Evolutionary conservation across 306 rosid genomes (phyloP), one percentile per base, ranked within the genome.

Genomic region (Cyamopsis tetragonoloba): DNA sequence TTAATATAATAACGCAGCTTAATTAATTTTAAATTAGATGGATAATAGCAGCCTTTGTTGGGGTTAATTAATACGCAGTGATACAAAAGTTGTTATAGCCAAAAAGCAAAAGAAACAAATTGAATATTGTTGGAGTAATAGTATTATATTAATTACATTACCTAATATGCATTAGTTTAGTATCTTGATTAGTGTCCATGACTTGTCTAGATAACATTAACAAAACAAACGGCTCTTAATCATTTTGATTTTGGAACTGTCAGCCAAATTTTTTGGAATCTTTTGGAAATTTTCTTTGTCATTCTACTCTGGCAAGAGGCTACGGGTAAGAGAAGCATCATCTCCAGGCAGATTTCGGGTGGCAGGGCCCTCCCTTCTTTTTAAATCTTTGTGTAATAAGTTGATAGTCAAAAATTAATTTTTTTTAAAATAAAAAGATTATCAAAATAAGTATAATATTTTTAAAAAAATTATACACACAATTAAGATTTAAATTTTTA

Each of bases 201-300:
- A 73, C 79, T 47, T 77, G 82, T 81, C 30, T 12, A 39, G 85
- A 81, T 81, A 81, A 81, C 72, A 69, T 73, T 24, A 68, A 63
- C 14, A 68, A 81, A 50, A 24, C 8, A 49, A 68, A 59, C 12
- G 74, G 66, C 2, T 57, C 27, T 17, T 17, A 44, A 41, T 71
- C 13, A 47, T 23, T 14, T 53, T 7, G 4, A 76, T 6, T 55
- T 46, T 43, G 53, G 58, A 32, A 39, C 31, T 41, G 56, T 27
- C 51, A 50, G 34, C 7, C 48, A 30, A 24, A 58, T 7, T 0
- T 31, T 47, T 3, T 7, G 58, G 77, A 62, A 77, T 77, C 73
- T 68, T 57, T 30, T 19, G 68, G 1, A 68, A 75, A 6, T 18
- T 42, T 34, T 14, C 32, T 13, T 32, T 1, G 48, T 80, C 72